These are phyloP conservation scores for Flaveria linearis DNA, from an alignment of 129 eudicot species.

Conservation along the genomic window DNA sequence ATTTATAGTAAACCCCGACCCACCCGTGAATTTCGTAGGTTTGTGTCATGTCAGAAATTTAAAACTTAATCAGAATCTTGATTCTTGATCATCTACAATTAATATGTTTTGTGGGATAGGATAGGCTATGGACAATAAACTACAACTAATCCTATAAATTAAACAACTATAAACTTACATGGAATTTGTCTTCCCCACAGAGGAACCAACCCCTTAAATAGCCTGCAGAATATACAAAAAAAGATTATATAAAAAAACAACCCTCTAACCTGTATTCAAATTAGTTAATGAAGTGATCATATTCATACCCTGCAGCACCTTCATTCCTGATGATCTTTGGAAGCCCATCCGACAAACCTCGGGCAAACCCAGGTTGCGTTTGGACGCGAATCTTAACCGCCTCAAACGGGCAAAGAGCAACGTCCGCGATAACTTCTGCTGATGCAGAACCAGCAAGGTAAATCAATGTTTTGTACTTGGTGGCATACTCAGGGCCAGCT, in stretches of 20 bases:
- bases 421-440: slow-evolving; percentile 74
- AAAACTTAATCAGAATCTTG: too few relatives aligned
- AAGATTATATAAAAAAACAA: neutral
- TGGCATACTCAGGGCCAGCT: slow-evolving; percentile 81
- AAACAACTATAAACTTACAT: slow-evolving; percentile 48
- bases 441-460: slow-evolving; percentile 92
- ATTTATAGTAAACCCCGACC: too few relatives aligned
- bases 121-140: neutral
- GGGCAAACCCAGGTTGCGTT: slow-evolving; percentile 87
- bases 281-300: slow-evolving; percentile 13
- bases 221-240: slow-evolving; percentile 39
- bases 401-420: slow-evolving; percentile 90
- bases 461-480: slow-evolving; percentile 81
- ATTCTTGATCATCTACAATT: too few relatives aligned
- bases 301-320: slow-evolving; percentile 64
- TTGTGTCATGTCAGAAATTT: too few relatives aligned
- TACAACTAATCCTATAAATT: neutral
- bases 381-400: slow-evolving; percentile 96
- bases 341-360: slow-evolving; percentile 71
- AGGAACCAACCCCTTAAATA: slow-evolving; percentile 81
- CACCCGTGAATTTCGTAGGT: too few relatives aligned
- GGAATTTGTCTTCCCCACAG: slow-evolving; percentile 96
- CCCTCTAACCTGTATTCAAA: neutral
- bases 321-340: slow-evolving; percentile 77
- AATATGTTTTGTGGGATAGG: neutral